phyloP scores from a whole-genome alignment of 2,329 filamentous ascomycete genomes.

The Arthroderma sp. region DNA sequence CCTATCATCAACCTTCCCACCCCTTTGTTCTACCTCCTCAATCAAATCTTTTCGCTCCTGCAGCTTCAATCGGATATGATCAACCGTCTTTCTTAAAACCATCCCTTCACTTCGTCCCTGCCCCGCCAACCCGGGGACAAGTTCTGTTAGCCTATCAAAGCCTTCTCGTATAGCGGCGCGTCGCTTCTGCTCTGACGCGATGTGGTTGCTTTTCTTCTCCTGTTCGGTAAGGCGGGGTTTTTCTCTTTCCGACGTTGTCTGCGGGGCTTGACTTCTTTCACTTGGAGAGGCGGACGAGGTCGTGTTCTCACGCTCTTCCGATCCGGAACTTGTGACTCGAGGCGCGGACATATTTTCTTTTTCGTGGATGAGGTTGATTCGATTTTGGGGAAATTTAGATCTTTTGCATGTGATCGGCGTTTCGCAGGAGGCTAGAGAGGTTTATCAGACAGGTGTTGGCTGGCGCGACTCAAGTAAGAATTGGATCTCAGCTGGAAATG shows the following conservation, averaged over 20 bases:
- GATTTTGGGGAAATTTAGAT: too few relatives aligned
- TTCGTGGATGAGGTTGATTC: not conserved
- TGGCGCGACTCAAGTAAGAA: too few relatives aligned
- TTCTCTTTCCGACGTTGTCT: slow-evolving; percentile 2
- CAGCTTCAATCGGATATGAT: slow-evolving; percentile 50
- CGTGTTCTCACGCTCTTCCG: not conserved
- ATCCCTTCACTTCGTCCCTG: slow-evolving; percentile 74
- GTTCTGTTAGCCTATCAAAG: slow-evolving; percentile 65
- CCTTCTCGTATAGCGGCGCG: slow-evolving; percentile 66
- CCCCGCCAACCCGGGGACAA: slow-evolving; percentile 71
- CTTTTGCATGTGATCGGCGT: too few relatives aligned
- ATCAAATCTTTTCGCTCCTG: slow-evolving; percentile 46
- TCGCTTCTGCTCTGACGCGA: slow-evolving; percentile 52
- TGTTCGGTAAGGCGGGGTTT: slow-evolving; percentile 42
- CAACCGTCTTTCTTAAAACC: slow-evolving; percentile 60
- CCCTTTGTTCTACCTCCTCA: slow-evolving; percentile 44
- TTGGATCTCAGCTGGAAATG: too few relatives aligned
- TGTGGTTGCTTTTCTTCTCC: slow-evolving; percentile 63
- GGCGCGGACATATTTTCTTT: not conserved
- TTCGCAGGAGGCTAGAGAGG: too few relatives aligned
- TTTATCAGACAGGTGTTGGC: too few relatives aligned
- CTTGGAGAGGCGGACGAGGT: too few relatives aligned
- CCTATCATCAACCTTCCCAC: slow-evolving; percentile 40
- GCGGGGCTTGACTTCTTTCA: not conserved
- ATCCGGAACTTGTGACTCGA: not conserved